Percentiles rank a stretch among this genome's conserved stretches.
Conservation (phyloP, 495 filamentous ascomycete species). For the Trichoderma gamsii region DNA sequence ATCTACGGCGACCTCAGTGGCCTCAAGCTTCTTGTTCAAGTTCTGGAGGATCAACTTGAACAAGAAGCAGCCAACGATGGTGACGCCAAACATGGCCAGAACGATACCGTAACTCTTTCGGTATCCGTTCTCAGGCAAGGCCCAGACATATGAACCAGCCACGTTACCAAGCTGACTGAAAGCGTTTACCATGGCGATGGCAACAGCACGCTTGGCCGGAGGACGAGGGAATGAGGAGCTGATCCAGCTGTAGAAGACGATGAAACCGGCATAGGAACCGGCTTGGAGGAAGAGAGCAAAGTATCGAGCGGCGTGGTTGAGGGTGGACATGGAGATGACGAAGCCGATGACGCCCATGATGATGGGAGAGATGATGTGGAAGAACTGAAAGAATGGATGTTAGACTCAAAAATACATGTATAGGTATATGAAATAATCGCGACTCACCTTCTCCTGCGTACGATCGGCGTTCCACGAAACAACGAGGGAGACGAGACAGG, state of each 20-base stretch:
- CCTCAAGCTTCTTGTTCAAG: slow-evolving; percentile 63
- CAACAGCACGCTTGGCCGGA: slow-evolving; percentile 76
- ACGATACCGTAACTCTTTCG: slow-evolving; percentile 43
- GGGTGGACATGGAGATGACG: slow-evolving; percentile 64
- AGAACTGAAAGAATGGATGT: slow-evolving; percentile 43
- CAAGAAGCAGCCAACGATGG: slow-evolving; percentile 34
- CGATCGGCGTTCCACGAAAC: slow-evolving; percentile 74
- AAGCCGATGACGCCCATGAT: slow-evolving; percentile 62
- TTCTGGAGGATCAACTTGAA: slow-evolving; percentile 56
- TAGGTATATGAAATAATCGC: not conserved
- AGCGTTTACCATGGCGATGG: slow-evolving; percentile 74
- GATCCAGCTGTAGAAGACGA: slow-evolving; percentile 73
- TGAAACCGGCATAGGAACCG: slow-evolving; percentile 57
- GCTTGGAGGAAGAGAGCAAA: slow-evolving; percentile 68
- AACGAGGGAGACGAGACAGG: slow-evolving; percentile 59
- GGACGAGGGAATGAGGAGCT: slow-evolving; percentile 75
- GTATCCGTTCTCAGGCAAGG: slow-evolving; percentile 35
- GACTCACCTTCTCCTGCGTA: slow-evolving; percentile 54
- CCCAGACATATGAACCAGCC: slow-evolving; percentile 72
- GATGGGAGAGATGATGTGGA: slow-evolving; percentile 64
- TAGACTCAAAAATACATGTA: slow-evolving; percentile 12
- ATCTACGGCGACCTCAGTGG: slow-evolving; percentile 29
- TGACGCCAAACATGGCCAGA: slow-evolving; percentile 60
- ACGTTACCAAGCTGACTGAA: slow-evolving; percentile 66
- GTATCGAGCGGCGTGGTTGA: slow-evolving; percentile 60